A percentile compares a stretch with the other conserved stretches of the same genome.
These are phyloP conservation scores for Fusarium sp. DNA, from an alignment of 2,329 filamentous ascomycete genomes.

Conservation along the genomic window DNA sequence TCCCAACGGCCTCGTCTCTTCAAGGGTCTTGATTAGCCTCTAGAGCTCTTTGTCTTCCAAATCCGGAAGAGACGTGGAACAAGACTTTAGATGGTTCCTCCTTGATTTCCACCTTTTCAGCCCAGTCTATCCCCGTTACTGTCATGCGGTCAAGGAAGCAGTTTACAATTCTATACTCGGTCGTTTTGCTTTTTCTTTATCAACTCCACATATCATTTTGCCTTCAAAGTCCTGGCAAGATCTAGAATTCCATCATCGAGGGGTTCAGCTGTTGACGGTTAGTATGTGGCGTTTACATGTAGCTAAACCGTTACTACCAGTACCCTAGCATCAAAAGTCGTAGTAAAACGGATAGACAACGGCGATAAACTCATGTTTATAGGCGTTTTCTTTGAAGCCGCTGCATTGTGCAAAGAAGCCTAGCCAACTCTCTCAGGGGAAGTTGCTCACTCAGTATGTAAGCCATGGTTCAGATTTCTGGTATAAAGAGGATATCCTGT, in stretches of 20 bases:
- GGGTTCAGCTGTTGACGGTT: conserved; percentile 11
- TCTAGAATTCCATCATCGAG: conserved; percentile 15
- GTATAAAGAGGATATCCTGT: conserved; percentile 16
- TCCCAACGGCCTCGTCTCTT: neutral
- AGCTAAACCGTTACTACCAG: conserved; percentile 12
- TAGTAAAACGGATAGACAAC: neutral
- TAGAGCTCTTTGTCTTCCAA: neutral
- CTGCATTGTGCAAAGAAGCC: neutral
- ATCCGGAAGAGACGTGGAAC: conserved; percentile 10
- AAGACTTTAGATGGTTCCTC: conserved; percentile 18
- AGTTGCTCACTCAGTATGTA: neutral
- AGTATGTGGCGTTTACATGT: conserved; percentile 27
- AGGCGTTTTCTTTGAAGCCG: neutral
- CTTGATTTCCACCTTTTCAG: neutral
- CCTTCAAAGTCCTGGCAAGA: neutral
- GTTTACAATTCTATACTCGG: accelerated
- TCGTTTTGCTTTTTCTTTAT: neutral
- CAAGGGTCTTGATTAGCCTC: neutral
- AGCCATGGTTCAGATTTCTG: neutral
- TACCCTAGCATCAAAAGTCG: conserved; percentile 2
- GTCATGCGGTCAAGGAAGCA: neutral
- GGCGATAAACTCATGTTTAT: conserved; percentile 13
- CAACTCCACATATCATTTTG: neutral
- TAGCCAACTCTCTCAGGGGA: neutral
- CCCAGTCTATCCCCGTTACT: neutral